Evolutionary conservation across 495 filamentous ascomycete species (phyloP).

Genomic region (Aspergillus wentii): DNA sequence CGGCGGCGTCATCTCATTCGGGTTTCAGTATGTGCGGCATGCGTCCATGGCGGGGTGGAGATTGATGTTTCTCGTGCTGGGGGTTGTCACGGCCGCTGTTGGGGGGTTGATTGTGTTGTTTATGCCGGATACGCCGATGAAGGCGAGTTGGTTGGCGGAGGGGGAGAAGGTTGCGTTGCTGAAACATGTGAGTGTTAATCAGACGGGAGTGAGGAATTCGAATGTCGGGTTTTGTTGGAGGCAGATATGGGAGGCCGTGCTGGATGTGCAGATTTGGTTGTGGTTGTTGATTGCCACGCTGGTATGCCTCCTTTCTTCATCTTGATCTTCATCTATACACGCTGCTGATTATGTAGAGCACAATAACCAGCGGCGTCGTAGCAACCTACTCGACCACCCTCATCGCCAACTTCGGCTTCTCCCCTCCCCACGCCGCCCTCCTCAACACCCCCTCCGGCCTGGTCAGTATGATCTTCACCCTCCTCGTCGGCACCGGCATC

Average conservation of each 20-base stretch:
- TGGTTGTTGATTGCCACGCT: constrained; percentile 30
- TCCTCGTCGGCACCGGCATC: constrained; percentile 46
- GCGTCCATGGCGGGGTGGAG: constrained; percentile 49
- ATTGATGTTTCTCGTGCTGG: constrained; percentile 62
- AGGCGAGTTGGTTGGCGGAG: constrained; percentile 52
- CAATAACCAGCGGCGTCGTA: constrained; percentile 55
- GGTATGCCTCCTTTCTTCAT: constrained; percentile 7
- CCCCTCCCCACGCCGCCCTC: constrained; percentile 46
- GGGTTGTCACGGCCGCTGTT: constrained; percentile 51
- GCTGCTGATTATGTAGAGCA: constrained; percentile 23
- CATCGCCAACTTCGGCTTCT: constrained; percentile 53
- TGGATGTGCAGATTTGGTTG: constrained; percentile 33
- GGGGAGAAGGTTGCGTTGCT: constrained; percentile 44
- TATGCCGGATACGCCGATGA: constrained; percentile 54
- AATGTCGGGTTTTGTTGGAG: constrained; percentile 35
- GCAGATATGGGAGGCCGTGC: constrained; percentile 27
- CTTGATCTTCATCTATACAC: neutral
- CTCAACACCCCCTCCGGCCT: constrained; percentile 62
- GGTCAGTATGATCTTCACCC: constrained; percentile 52
- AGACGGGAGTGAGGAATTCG: constrained; percentile 48
- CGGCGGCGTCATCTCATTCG: constrained; percentile 56
- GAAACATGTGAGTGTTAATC: constrained; percentile 46
- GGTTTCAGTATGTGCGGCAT: no score
- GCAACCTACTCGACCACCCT: constrained; percentile 59
- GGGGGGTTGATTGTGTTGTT: constrained; percentile 46